These are phyloP conservation scores for Gossypium schwendimanii DNA, from an alignment of 441 rosid genomes.

Conservation along the genomic window DNA sequence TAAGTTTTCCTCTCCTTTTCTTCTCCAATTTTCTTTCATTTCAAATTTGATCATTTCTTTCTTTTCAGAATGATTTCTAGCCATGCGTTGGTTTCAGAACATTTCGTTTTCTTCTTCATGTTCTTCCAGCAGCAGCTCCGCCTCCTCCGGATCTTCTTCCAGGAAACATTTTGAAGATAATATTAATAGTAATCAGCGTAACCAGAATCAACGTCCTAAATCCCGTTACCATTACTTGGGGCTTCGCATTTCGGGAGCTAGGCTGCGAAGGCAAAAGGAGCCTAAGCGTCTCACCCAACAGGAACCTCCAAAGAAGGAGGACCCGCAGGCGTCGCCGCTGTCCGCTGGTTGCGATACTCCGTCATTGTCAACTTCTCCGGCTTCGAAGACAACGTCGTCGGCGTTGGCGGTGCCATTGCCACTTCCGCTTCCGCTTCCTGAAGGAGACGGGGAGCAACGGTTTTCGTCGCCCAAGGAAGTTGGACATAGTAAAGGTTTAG, in stretches of 20 bases:
- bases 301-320: conserved; percentile 22
- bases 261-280: conserved; percentile 38
- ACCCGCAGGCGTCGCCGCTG: conserved; percentile 12
- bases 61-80: conserved; percentile 29
- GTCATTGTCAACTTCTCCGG: conserved; percentile 6
- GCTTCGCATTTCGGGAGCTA: conserved; percentile 26
- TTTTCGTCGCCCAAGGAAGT: conserved; percentile 20
- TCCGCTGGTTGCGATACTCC: conserved; percentile 21
- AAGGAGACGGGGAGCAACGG: conserved; percentile 26
- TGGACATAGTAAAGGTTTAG: conserved; percentile 21
- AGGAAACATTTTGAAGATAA: conserved; percentile 11
- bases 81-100: conserved; percentile 63
- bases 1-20: neutral
- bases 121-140: conserved; percentile 22
- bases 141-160: conserved; percentile 23
- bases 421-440: conserved; percentile 49
- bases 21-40: neutral
- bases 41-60: neutral
- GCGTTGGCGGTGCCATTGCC: conserved; percentile 44
- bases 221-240: conserved; percentile 20
- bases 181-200: neutral
- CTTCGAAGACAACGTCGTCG: conserved; percentile 21
- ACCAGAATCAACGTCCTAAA: neutral
- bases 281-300: conserved; percentile 36
- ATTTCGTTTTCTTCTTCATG: conserved; percentile 37